Conservation (phyloP, 805 yeast genomes). For the Candida koratica region DNA sequence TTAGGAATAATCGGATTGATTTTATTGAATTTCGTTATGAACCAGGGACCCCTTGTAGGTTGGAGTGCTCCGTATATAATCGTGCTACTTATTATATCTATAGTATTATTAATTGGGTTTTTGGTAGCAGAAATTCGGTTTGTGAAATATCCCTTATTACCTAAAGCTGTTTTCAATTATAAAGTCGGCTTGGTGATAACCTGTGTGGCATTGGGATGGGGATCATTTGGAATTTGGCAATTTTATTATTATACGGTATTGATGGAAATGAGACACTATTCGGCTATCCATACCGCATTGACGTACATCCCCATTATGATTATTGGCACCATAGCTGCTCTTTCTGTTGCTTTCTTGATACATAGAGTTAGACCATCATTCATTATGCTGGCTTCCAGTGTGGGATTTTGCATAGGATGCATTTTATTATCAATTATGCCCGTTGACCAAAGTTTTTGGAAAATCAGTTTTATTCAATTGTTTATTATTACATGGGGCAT, state of each 20-base stretch:
- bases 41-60: conserved; percentile 71
- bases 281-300: conserved; percentile 30
- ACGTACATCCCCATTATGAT: conserved; percentile 47
- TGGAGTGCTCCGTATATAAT: conserved; percentile 61
- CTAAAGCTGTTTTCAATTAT: conserved; percentile 42
- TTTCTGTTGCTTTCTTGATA: conserved; percentile 47
- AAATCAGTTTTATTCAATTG: conserved; percentile 52
- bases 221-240: conserved; percentile 72
- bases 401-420: conserved; percentile 53
- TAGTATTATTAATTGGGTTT: conserved; percentile 40
- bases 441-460: conserved; percentile 55
- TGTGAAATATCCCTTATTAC: conserved; percentile 51
- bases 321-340: conserved; percentile 54
- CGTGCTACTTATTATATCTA: conserved; percentile 51
- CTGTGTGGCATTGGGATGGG: conserved; percentile 66
- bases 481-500: conserved; percentile 63
- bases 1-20: conserved; percentile 59
- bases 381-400: conserved; percentile 47
- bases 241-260: conserved; percentile 55
- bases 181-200: conserved; percentile 47
- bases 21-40: conserved; percentile 65
- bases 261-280: conserved; percentile 46
- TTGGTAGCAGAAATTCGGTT: conserved; percentile 45
- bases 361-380: conserved; percentile 46
- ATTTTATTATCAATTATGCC: conserved; percentile 55